phyloP scores from a whole-genome alignment of 2,329 filamentous ascomycete genomes.

The Ophiostoma triangulosporum region DNA sequence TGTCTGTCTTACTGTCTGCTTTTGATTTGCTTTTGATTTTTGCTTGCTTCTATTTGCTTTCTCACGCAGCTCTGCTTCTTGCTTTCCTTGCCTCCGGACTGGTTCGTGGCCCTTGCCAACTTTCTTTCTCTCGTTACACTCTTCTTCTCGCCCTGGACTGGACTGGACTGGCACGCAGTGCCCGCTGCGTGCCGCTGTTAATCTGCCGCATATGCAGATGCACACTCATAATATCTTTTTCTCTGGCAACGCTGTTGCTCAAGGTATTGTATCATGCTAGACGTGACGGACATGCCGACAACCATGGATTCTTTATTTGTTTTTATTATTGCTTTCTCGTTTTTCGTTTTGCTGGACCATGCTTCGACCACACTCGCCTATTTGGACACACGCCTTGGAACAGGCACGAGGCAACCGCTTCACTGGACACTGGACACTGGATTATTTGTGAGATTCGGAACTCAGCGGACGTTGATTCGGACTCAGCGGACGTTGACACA shows the following conservation, averaged over 20 bases:
- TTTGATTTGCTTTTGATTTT: constrained; percentile 13
- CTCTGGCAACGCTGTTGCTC: not conserved
- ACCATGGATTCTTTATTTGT: not conserved
- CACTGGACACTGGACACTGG: not conserved
- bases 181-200: not conserved
- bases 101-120: constrained; percentile 1
- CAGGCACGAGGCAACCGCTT: not conserved
- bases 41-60: not conserved
- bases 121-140: not conserved
- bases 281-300: not conserved
- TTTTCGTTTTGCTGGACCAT: not conserved
- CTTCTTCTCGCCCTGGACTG: not conserved
- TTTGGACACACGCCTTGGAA: too few relatives aligned
- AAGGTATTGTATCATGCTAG: not conserved
- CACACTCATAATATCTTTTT: not conserved
- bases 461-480: not conserved
- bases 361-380: too few relatives aligned
- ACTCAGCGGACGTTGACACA: not conserved
- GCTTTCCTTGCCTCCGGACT: constrained; percentile 7
- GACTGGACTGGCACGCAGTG: not conserved
- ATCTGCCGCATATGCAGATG: not conserved
- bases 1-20: constrained; percentile 26
- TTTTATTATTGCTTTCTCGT: not conserved
- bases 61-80: constrained; percentile 6
- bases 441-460: too few relatives aligned